Conservation (phyloP, 371 early-diverging fungal genomes). For the Mucor lusitanicus region DNA sequence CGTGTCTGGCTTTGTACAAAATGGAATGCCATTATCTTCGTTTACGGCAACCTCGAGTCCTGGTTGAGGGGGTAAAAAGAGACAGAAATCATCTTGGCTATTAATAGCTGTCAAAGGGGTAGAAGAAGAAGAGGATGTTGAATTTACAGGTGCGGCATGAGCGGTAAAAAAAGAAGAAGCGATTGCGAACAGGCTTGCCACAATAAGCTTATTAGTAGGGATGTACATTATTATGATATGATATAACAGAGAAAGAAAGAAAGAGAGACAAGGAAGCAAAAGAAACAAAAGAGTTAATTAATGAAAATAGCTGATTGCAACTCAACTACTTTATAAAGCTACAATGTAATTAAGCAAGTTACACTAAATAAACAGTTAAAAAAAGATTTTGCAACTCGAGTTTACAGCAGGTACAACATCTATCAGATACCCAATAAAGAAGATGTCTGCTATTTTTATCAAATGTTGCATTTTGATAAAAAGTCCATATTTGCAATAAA, state of each 20-base stretch:
- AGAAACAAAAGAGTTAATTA: not conserved
- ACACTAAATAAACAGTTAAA: not conserved
- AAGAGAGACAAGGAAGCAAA: not conserved
- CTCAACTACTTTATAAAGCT: not conserved
- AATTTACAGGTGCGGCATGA: constrained; percentile 9
- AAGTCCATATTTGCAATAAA: not conserved
- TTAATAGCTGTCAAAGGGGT: constrained; percentile 22
- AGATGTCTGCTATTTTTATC: not conserved
- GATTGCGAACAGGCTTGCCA: constrained; percentile 9
- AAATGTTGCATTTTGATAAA: not conserved
- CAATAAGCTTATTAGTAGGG: not conserved
- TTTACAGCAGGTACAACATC: not conserved
- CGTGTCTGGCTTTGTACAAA: constrained; percentile 44
- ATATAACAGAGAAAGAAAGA: not conserved
- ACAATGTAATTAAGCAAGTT: not conserved
- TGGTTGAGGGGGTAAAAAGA: constrained; percentile 62
- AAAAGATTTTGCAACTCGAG: not conserved
- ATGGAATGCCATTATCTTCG: constrained; percentile 56
- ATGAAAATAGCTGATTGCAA: not conserved
- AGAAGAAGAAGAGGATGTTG: not conserved
- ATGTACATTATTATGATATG: not conserved
- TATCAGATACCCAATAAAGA: not conserved
- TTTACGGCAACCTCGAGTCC: constrained; percentile 56
- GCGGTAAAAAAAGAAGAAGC: constrained; percentile 8
- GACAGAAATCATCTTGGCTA: constrained; percentile 47